Percentiles rank a stretch among this genome's conserved stretches.
Evolutionary conservation across 2,329 filamentous ascomycete genomes (phyloP).

Genomic region (Bimuria novae-zelandiae): DNA sequence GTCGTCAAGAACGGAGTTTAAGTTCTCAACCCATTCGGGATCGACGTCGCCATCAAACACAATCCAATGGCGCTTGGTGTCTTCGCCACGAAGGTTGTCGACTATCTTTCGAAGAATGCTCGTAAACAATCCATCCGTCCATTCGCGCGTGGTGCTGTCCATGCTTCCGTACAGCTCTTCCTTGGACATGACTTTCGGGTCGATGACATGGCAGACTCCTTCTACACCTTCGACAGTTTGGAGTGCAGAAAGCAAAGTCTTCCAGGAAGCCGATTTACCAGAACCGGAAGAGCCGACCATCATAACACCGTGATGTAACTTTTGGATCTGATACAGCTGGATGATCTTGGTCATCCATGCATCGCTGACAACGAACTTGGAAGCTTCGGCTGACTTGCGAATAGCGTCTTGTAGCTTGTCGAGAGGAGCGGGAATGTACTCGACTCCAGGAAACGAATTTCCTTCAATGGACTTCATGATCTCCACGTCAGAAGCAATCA

Average conservation of each 20-base stretch:
- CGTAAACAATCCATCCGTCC: constrained; percentile 98
- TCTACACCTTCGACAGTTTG: constrained; percentile 90
- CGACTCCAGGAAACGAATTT: constrained; percentile 86
- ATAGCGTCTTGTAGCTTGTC: constrained; percentile 80
- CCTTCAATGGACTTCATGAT: constrained; percentile 83
- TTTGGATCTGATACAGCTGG: constrained; percentile 97
- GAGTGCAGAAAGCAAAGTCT: constrained; percentile 84
- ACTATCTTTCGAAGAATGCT: constrained; percentile 98
- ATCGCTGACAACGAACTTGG: constrained; percentile 87
- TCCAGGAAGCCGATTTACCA: constrained; percentile 96
- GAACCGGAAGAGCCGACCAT: constrained; percentile 99
- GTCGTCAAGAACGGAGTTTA: constrained; percentile 99
- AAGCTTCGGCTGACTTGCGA: constrained; percentile 77
- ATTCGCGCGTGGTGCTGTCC: constrained; percentile 95
- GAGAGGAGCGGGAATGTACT: constrained; percentile 89
- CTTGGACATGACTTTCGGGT: constrained; percentile 99
- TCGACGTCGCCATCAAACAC: constrained; percentile 99
- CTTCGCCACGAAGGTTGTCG: constrained; percentile 96
- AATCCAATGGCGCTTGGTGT: constrained; percentile 97
- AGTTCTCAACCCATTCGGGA: constrained; percentile 98
- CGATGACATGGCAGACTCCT: constrained; percentile 95
- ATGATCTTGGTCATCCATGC: constrained; percentile 97
- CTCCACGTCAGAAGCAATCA: constrained; percentile 90
- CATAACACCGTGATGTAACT: constrained; percentile 99
- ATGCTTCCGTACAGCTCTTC: constrained; percentile 94